These are phyloP conservation scores for Bromus sterilis DNA, from an alignment of 176 grass and related monocot species.

Conservation along the genomic window DNA sequence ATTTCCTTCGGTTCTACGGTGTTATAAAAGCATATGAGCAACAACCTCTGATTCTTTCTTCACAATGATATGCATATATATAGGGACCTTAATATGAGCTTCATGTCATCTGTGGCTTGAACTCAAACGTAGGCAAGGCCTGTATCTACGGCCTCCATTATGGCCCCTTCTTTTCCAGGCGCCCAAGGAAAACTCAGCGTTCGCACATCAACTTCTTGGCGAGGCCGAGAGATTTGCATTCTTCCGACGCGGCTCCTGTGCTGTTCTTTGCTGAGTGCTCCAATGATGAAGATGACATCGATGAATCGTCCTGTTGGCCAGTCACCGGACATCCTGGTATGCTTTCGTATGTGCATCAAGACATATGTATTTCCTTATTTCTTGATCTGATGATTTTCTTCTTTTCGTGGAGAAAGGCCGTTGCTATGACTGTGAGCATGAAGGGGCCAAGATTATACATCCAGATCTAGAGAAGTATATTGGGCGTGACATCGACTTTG, in stretches of 20 bases:
- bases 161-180: not conserved
- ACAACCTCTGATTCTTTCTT: not conserved
- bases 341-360: too few species aligned
- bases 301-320: not conserved
- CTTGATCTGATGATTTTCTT: not conserved
- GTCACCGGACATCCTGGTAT: not conserved
- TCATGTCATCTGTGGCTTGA: conserved; percentile 12
- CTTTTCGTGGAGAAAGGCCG: not conserved
- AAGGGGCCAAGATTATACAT: conserved; percentile 13
- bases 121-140: not conserved
- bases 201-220: conserved; percentile 24
- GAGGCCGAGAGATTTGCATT: not conserved
- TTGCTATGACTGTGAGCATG: conserved; percentile 1
- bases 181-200: not conserved
- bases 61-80: not conserved
- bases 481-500: not conserved
- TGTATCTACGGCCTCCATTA: not conserved
- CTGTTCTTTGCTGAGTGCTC: conserved; percentile 10
- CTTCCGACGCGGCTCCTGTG: not conserved
- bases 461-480: not conserved
- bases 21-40: not conserved
- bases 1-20: not conserved
- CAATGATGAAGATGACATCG: not conserved
- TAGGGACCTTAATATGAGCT: conserved; percentile 18
- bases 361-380: not conserved